These are phyloP conservation scores for Xylaria intraflava DNA, from an alignment of 495 filamentous ascomycete genomes.

Conservation along the genomic window DNA sequence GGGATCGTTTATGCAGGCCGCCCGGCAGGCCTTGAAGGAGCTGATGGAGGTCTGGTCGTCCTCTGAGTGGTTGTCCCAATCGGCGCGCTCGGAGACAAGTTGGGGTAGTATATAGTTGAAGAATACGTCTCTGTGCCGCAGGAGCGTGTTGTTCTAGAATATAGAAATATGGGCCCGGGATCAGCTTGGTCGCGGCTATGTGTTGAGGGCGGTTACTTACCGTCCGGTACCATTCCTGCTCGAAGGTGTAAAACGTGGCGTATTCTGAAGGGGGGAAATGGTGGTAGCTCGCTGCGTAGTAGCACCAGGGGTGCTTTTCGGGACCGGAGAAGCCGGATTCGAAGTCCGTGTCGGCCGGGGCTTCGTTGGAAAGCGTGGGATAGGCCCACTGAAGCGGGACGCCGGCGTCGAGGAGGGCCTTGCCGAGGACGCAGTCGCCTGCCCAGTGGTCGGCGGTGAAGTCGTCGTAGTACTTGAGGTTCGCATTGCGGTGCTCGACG, in stretches of 20 bases:
- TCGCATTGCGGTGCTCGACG: slow-evolving; percentile 21
- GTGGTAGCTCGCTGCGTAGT: slow-evolving; percentile 42
- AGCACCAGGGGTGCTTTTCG: slow-evolving; percentile 44
- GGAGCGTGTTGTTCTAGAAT: slow-evolving; percentile 15
- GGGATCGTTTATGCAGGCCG: slow-evolving; percentile 29
- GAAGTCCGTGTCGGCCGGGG: slow-evolving; percentile 34
- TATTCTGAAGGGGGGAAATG: slow-evolving; percentile 41
- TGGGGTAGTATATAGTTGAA: slow-evolving; percentile 27
- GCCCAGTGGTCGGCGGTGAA: slow-evolving; percentile 40
- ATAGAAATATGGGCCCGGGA: background rate
- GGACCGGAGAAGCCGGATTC: slow-evolving; percentile 36
- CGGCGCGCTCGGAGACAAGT: slow-evolving; percentile 21
- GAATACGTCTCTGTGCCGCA: slow-evolving; percentile 33
- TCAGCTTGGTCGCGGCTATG: slow-evolving; percentile 1
- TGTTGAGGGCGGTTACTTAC: slow-evolving; percentile 14
- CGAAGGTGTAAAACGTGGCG: slow-evolving; percentile 38
- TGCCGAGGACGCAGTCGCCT: slow-evolving; percentile 49
- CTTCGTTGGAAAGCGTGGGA: slow-evolving; percentile 33
- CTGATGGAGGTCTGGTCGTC: slow-evolving; percentile 14
- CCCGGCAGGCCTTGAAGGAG: slow-evolving; percentile 31
- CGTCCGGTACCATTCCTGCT: slow-evolving; percentile 38
- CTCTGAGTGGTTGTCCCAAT: slow-evolving; percentile 42
- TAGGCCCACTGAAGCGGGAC: slow-evolving; percentile 42
- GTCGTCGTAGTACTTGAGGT: slow-evolving; percentile 25
- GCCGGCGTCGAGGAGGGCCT: slow-evolving; percentile 36